Percentiles rank a stretch among this genome's conserved stretches.
These are phyloP conservation scores for Cornus florida DNA, from an alignment of 148 eudicot species.

Conservation along the genomic window DNA sequence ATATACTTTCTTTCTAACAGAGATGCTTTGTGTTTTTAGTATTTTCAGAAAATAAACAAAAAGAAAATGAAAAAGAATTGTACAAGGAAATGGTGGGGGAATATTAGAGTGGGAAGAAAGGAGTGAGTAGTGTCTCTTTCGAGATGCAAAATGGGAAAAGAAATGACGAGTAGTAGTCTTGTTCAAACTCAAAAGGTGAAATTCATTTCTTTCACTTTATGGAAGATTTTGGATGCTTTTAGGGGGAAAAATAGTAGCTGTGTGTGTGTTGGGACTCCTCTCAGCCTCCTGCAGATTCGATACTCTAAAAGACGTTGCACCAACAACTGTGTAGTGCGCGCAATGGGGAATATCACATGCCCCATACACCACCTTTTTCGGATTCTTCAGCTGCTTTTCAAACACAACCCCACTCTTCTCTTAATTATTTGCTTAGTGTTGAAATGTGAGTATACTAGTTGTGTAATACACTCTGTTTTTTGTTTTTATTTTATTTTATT, in stretches of 20 bases:
- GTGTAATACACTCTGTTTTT: no score
- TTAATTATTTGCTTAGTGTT: no score
- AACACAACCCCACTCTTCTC: no score
- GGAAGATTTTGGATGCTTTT: slow-evolving; percentile 47
- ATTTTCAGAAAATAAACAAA: not conserved
- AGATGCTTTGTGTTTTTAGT: not conserved
- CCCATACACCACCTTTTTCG: not conserved
- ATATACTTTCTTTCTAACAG: not conserved
- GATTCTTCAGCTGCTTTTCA: not conserved
- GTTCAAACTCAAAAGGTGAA: slow-evolving; percentile 51
- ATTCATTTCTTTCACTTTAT: slow-evolving; percentile 44
- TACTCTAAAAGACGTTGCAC: slow-evolving; percentile 17
- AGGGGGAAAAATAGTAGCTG: not conserved
- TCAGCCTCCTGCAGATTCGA: no score
- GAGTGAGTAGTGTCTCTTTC: slow-evolving; percentile 32
- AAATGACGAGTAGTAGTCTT: slow-evolving; percentile 25
- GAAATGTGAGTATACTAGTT: no score
- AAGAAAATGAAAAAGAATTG: no score
- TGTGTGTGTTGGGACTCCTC: not conserved
- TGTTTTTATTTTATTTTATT: no score
- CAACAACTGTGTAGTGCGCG: slow-evolving; percentile 42
- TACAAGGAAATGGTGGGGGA: not conserved
- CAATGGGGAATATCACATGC: slow-evolving; percentile 59
- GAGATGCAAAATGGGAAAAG: slow-evolving; percentile 4
- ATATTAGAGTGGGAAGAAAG: no score